Base-by-base conservation (phyloP, 352 stramenopile genomes). In the Phytophthora melonis region DNA sequence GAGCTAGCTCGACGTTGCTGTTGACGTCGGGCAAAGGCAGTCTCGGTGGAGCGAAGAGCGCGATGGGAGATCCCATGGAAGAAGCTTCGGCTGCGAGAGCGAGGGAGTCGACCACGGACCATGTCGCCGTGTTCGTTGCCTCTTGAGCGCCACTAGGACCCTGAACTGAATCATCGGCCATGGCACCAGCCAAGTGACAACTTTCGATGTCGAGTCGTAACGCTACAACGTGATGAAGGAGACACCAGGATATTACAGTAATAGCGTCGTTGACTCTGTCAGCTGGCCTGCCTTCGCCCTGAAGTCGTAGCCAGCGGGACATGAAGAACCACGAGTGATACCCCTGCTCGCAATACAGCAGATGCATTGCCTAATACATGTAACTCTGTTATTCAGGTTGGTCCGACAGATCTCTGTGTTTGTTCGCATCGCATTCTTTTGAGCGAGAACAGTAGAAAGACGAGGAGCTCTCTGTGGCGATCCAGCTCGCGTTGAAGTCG, bases 211-310 rank as follows among this genome's bases (percentile, higher is more conserved):
- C 56, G 32, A 30, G 36, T 70, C 36, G 68, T 75, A 63, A 49
- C 52, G 59, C 13, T 60, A 69, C 67, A 55, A 50, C 55, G 58
- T 53, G 43, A 60, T 62, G 58, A 59, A 57, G 41, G 16, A 50
- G 41, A 50, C 41, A 47, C 36, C 36, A 43, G 36, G 36, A 13
- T 43, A 5, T 1, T 25, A 25, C 23, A 25, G n/a, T n/a, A n/a
- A 19, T n/a, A n/a, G 41, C 41, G 41, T 9, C 14, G 18, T 50
- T 50, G 41, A 50, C 41, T 50, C n/a, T n/a, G 41, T 50, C 41
- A 50, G 16, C 16, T 27, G 30, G 32, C 34, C 11, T 43, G 36
- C 36, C 36, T 43, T 43, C 36, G 10, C 36, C 36, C 36, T 14
- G 36, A 43, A 43, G 11, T 43, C 36, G 36, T 43, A 43, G 36